These are phyloP conservation scores for Moelleriella libera DNA, from an alignment of 2,329 filamentous ascomycete genomes.

Conservation along the genomic window DNA sequence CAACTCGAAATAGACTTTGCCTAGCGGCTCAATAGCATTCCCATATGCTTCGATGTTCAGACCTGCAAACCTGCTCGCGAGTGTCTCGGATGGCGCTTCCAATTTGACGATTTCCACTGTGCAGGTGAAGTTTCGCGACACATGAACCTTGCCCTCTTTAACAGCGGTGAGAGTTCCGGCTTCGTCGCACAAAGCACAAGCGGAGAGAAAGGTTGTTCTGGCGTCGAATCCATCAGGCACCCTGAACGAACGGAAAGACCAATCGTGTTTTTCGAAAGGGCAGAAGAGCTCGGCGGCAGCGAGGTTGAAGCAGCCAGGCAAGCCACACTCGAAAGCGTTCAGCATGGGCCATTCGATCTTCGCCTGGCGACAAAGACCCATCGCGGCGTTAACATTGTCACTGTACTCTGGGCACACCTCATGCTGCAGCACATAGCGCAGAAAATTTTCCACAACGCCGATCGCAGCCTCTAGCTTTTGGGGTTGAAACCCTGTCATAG, in stretches of 20 bases:
- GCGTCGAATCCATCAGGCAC: conserved; percentile 26
- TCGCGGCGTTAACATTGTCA: conserved; percentile 50
- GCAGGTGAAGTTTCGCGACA: conserved; percentile 33
- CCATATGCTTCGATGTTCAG: conserved; percentile 19
- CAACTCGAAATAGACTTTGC: conserved; percentile 27
- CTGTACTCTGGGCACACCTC: conserved; percentile 73
- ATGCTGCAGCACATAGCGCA: conserved; percentile 76
- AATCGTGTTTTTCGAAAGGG: conserved; percentile 13
- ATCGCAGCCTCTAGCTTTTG: conserved; percentile 41
- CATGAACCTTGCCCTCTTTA: conserved; percentile 9
- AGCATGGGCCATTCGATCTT: conserved; percentile 51
- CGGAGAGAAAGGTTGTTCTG: conserved; percentile 26
- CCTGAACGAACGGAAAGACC: conserved; percentile 12
- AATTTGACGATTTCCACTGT: conserved; percentile 48
- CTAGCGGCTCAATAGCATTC: conserved; percentile 24
- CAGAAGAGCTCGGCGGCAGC: conserved; percentile 57
- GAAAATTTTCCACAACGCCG: conserved; percentile 67
- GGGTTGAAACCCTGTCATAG: conserved; percentile 40
- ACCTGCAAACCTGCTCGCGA: conserved; percentile 28
- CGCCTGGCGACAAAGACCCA: conserved; percentile 51
- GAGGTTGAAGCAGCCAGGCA: conserved; percentile 74
- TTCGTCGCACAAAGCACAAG: conserved; percentile 24
- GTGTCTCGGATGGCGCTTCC: conserved; percentile 25
- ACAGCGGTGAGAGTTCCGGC: conserved; percentile 16
- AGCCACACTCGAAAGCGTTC: conserved; percentile 28